Evolutionary conservation across 1,284 basidiomycete genomes (phyloP).

Genomic region (Farysia itapuensis): DNA sequence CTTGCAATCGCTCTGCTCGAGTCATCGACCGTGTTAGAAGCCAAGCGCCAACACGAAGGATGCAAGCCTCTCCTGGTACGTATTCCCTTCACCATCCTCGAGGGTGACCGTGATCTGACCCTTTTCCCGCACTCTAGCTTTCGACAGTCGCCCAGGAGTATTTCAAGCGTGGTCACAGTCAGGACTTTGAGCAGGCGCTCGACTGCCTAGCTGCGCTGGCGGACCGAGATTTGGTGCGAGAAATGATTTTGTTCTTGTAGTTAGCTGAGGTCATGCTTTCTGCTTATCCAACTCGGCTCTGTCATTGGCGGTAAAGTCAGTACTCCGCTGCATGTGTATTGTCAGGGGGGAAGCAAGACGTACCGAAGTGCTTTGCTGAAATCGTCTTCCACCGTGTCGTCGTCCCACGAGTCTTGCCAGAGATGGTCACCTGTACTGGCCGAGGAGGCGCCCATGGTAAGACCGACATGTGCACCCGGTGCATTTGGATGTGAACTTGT

Average conservation of each 20-base stretch:
- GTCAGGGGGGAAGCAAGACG: no score
- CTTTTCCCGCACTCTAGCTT: no score
- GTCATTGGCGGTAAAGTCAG: slow-evolving; percentile 80
- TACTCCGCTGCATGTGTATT: slow-evolving; percentile 94
- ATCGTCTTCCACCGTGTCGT: slow-evolving; percentile 96
- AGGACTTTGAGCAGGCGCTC: slow-evolving; percentile 19
- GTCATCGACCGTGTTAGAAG: slow-evolving; percentile 11
- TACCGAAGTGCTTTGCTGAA: slow-evolving; percentile 93
- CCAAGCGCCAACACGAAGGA: slow-evolving; percentile 10
- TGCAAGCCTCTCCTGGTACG: slow-evolving; percentile 22
- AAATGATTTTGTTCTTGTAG: slow-evolving; percentile 23
- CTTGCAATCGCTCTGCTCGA: slow-evolving; percentile 6
- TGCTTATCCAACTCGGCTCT: slow-evolving; percentile 49
- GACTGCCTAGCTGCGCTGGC: slow-evolving; percentile 24
- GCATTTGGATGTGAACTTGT: slow-evolving; percentile 25
- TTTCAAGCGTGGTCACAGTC: no score
- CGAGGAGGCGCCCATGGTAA: slow-evolving; percentile 34
- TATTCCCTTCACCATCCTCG: background rate
- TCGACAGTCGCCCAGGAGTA: no score
- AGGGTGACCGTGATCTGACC: no score
- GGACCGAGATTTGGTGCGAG: slow-evolving; percentile 7
- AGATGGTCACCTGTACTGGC: slow-evolving; percentile 65
- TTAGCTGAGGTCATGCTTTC: background rate
- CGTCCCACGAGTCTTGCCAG: slow-evolving; percentile 99
- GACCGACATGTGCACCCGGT: slow-evolving; percentile 25